Conservation (phyloP, 164 flowering plant genomes). For the Aristolochia californica region DNA sequence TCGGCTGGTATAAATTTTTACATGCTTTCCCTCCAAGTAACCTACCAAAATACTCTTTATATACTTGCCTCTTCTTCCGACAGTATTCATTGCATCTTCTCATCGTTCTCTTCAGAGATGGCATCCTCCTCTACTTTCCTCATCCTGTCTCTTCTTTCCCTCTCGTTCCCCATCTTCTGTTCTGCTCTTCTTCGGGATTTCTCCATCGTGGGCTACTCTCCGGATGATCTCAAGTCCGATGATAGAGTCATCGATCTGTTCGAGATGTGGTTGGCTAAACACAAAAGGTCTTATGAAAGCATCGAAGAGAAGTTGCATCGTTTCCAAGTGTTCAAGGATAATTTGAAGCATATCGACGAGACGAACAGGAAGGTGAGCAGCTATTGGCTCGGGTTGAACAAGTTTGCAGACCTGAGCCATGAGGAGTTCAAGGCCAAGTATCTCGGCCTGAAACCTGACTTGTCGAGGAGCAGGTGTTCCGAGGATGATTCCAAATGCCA, state of each 20-base stretch:
- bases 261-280: slow-evolving; percentile 55
- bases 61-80: neutral
- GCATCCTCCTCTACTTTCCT: slow-evolving; percentile 19
- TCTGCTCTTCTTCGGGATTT: slow-evolving; percentile 27
- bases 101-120: slow-evolving; percentile 15
- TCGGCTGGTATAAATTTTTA: no score
- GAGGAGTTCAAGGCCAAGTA: slow-evolving; percentile 60
- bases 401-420: slow-evolving; percentile 68
- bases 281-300: slow-evolving; percentile 40
- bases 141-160: slow-evolving; percentile 10
- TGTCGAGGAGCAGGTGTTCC: slow-evolving; percentile 15
- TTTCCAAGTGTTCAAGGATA: slow-evolving; percentile 73
- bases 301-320: slow-evolving; percentile 59
- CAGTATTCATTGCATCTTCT: neutral
- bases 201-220: slow-evolving; percentile 62
- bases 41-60: slow-evolving; percentile 4
- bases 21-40: slow-evolving; percentile 19
- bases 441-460: slow-evolving; percentile 39
- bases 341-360: slow-evolving; percentile 61
- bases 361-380: slow-evolving; percentile 41
- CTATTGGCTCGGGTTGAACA: slow-evolving; percentile 80
- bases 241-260: slow-evolving; percentile 56
- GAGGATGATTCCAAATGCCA: slow-evolving; percentile 4
- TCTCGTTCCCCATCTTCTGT: slow-evolving; percentile 7
- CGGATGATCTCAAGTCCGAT: slow-evolving; percentile 38